Conservation (phyloP, 2,329 filamentous ascomycete species). For the Ophiosphaerella herpotricha region DNA sequence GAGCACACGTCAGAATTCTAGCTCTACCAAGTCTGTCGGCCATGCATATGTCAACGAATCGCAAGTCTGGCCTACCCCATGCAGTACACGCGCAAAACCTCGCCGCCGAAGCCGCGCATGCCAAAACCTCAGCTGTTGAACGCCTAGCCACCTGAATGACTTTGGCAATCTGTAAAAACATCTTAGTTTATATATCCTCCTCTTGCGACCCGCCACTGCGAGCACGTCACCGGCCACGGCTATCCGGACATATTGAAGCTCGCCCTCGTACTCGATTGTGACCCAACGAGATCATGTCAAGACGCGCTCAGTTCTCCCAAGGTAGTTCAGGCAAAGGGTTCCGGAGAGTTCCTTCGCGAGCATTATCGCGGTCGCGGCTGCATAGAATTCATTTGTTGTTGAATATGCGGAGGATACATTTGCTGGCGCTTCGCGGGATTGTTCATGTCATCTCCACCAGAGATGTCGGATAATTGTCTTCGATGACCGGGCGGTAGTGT, state of each 20-base stretch:
- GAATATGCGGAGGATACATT: slow-evolving; percentile 55
- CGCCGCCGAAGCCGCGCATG: too few relatives aligned
- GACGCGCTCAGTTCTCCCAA: too few relatives aligned
- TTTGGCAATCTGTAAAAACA: too few relatives aligned
- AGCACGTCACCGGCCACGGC: too few relatives aligned
- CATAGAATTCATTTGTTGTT: slow-evolving; percentile 54
- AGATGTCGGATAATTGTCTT: slow-evolving; percentile 65
- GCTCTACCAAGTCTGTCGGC: background rate
- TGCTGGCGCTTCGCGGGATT: slow-evolving; percentile 63
- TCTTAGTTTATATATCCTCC: too few relatives aligned
- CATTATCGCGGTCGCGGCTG: slow-evolving; percentile 54
- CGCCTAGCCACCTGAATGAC: background rate
- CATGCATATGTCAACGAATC: background rate
- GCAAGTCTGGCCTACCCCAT: too few relatives aligned
- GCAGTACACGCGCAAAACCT: too few relatives aligned
- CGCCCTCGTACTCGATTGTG: too few relatives aligned
- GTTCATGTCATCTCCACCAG: slow-evolving; percentile 57
- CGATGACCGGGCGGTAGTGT: slow-evolving; percentile 48
- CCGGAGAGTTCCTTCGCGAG: background rate
- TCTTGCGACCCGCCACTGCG: too few relatives aligned
- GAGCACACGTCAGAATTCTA: background rate
- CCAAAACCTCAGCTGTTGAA: background rate
- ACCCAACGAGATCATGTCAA: too few relatives aligned
- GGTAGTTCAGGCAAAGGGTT: background rate
- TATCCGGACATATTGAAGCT: too few relatives aligned